Evolutionary conservation across 306 rosid genomes (phyloP), one percentile per base, ranked within the genome.

Genomic region (Oemleria cerasiformis): DNA sequence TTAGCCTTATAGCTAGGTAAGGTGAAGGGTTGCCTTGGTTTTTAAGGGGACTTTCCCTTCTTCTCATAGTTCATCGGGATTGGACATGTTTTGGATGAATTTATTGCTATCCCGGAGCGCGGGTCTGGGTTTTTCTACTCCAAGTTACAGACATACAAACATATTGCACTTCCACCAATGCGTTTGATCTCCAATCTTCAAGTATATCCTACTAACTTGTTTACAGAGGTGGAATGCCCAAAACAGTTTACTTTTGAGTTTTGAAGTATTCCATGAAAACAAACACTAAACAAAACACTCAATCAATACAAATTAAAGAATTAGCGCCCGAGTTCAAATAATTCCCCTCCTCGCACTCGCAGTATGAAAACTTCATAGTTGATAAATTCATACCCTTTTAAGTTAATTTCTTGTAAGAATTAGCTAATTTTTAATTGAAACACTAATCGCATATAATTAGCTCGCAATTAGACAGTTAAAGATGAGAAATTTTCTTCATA

Each of bases 101-200:
- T 25, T 25, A 25, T 2, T 25, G 30, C 30, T 25, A 25, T 2
- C 30, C 30, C 30, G 30, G 30, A 25, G 30, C 1, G 30, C 30
- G 30, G 30, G 30, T 25, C 30, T 25, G 30, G 10, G 42, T 5
- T 36, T 59, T 34, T 36, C 64, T 59, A 34, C 58, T 48, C 58
- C 7, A 30, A 25, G 15, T 15, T 47, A 47, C 70, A 48, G 44
- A 47, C 25, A 21, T 45, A 65, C 50, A 25, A 20, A 44, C 20
- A 23, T 44, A 44, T 25, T 9, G 10, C 16, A 0, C 6, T 21
- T 10, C 34, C 60, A 55, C 2, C 3, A 55, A 10, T 12, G 34
- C 8, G 63, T 57, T 25, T 25, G 63, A 57, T 14, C 63, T 57
- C 39, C 63, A 34, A 57, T 57, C 15, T 57, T 21, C 63, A 57